Base-by-base conservation (phyloP, 2,329 filamentous ascomycete species). In the Botrytis deweyae region DNA sequence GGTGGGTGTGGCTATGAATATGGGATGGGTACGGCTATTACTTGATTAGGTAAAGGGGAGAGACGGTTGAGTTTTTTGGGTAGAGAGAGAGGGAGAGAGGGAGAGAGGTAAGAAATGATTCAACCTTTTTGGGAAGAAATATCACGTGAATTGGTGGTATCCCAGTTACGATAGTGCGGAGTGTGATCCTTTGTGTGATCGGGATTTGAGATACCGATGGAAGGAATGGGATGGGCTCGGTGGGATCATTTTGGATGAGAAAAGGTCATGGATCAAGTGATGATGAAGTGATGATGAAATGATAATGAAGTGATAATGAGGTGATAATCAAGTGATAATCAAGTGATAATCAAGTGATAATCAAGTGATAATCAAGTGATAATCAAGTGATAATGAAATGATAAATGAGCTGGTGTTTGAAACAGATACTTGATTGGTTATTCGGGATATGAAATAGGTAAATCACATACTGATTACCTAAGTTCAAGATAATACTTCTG, bases 121-220 rank as follows among this genome's bases (percentile, higher is more conserved):
- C 61, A 42, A 42, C 38, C 38, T 29, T 42, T 61, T 63, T 12
- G 7, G 40, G 25, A 29, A 14, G 1, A 2, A 1, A 4, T 20
- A 29, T 68, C 65, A 68, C 65, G 65, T 68, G 65, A 29, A 42
- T 38, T 40, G 36, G 36, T 42, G 65, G 46, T 55, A 33, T 33
- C 33, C 33, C 33, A 33, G 33, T 33, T 0, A 33, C 33, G 0
- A 0, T 33, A 2, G 46, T 14, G 46, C 46, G 22, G 46, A 49
- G 46, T 10, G 10, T 52, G 46, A 52, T 67, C 52, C 40, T 52
- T 38, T 7, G 33, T 49, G 20, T 49, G 33, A 67, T 52, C 44
- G 64, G 64, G 64, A 67, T 67, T 38, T 52, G 64, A 52, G 44
- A 25, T 38, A n/a, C 2, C 9, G 44, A 18, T 12, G 64, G 4